Conservation (phyloP, 164 flowering plant species). For the Cinnamomum micranthum region DNA sequence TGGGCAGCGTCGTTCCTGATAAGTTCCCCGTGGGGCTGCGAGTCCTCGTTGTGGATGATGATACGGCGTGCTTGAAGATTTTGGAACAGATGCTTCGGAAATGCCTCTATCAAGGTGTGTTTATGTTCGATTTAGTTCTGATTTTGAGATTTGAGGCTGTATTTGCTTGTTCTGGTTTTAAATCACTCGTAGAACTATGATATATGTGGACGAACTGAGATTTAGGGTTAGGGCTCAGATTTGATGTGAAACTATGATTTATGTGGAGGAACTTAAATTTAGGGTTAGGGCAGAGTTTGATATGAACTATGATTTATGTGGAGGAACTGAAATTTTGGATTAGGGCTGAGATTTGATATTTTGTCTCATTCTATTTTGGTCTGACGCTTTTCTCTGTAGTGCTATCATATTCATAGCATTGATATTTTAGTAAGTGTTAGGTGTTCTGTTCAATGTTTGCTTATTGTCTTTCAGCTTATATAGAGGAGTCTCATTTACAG, state of each 20-base stretch:
- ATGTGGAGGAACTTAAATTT: background rate
- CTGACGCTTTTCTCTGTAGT: background rate
- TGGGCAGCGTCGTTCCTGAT: conserved; percentile 26
- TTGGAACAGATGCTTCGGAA: conserved; percentile 74
- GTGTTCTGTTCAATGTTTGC: no score
- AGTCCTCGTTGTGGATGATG: conserved; percentile 86
- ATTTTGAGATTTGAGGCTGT: background rate
- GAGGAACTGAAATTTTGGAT: background rate
- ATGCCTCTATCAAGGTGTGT: conserved; percentile 59
- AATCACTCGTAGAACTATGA: background rate
- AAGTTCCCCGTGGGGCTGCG: conserved; percentile 75
- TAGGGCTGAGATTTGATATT: background rate
- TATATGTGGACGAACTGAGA: background rate
- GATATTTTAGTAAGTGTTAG: no score
- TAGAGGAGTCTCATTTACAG: no score
- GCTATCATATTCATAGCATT: no score
- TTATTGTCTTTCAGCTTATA: no score
- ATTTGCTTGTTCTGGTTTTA: background rate
- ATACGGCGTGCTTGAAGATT: conserved; percentile 50
- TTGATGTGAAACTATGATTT: background rate
- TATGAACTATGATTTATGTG: background rate
- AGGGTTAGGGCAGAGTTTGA: background rate
- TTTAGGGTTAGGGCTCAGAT: conserved; percentile 1
- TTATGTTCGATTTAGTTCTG: background rate
- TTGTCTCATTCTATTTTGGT: background rate